A percentile compares a stretch with the other conserved stretches of the same genome.
Conservation (phyloP, 768 basidiomycete genomes). For the Mrakia gelida region DNA sequence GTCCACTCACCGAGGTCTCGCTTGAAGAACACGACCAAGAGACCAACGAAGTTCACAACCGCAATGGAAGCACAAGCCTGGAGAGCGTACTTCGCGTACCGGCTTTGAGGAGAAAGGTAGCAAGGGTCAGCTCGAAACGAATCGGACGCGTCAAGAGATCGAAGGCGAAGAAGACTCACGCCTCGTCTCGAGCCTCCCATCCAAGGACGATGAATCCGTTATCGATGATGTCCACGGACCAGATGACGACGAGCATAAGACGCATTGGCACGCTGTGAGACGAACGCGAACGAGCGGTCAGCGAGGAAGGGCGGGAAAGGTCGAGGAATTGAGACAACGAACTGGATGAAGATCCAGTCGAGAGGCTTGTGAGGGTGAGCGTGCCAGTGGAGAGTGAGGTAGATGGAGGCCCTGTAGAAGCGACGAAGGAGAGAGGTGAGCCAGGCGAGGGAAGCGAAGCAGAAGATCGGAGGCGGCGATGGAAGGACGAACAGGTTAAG, state of each 20-base stretch:
- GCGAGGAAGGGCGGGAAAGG: background rate
- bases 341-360: slow-evolving; percentile 75
- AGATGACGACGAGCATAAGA: slow-evolving; percentile 62
- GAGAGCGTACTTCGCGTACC: slow-evolving; percentile 63
- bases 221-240: slow-evolving; percentile 58
- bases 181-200: slow-evolving; percentile 49
- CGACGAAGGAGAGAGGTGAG: background rate
- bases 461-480: background rate
- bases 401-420: slow-evolving; percentile 58
- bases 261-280: slow-evolving; percentile 61
- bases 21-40: slow-evolving; percentile 40
- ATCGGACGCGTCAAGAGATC: background rate
- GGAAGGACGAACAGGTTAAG: slow-evolving; percentile 52
- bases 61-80: slow-evolving; percentile 67
- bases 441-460: background rate
- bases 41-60: slow-evolving; percentile 54
- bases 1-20: slow-evolving; percentile 38
- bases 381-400: slow-evolving; percentile 61
- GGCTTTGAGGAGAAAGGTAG: background rate
- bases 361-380: background rate
- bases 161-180: background rate
- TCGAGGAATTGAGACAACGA: background rate
- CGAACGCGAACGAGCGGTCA: background rate
- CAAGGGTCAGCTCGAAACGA: background rate
- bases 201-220: slow-evolving; percentile 66